Percentiles rank a stretch among this genome's conserved stretches.
These are phyloP conservation scores for Suhomyces choctaworum DNA, from an alignment of 1,139 yeast genomes.

Conservation along the genomic window DNA sequence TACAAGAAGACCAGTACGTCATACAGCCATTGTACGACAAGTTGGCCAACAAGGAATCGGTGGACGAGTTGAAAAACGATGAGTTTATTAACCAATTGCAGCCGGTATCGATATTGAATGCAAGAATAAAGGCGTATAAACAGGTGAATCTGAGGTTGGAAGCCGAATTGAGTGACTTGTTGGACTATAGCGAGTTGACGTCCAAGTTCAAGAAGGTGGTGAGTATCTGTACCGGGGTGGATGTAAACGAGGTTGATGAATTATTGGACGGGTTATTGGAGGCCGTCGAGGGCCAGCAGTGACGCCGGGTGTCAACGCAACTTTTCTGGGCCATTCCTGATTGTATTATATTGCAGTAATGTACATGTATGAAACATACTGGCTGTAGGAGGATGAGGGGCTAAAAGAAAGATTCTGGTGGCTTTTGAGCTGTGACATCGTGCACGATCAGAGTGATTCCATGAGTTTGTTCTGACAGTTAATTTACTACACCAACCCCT, in stretches of 20 bases:
- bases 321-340: neutral
- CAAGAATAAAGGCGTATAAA: constrained; percentile 78
- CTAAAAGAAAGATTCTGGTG: neutral
- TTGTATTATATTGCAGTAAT: constrained; percentile 6
- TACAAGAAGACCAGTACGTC: constrained; percentile 55
- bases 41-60: constrained; percentile 36
- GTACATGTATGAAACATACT: constrained; percentile 7
- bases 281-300: constrained; percentile 74
- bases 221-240: constrained; percentile 86
- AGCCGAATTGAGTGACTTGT: constrained; percentile 52
- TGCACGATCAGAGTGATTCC: too few species aligned
- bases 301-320: constrained; percentile 4
- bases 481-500: constrained; percentile 62
- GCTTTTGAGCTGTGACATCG: too few species aligned
- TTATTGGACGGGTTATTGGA: constrained; percentile 81
- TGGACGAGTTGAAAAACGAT: constrained; percentile 29
- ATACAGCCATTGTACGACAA: constrained; percentile 57
- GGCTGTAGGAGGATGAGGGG: neutral
- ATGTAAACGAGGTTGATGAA: constrained; percentile 70
- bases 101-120: constrained; percentile 63
- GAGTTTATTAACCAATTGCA: constrained; percentile 46
- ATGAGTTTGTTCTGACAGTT: neutral
- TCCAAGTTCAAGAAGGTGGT: constrained; percentile 86
- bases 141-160: constrained; percentile 31
- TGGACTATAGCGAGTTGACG: constrained; percentile 64